phyloP scores from a whole-genome alignment of 1,284 basidiomycete genomes.

The Microbotryomycetes sp. region DNA sequence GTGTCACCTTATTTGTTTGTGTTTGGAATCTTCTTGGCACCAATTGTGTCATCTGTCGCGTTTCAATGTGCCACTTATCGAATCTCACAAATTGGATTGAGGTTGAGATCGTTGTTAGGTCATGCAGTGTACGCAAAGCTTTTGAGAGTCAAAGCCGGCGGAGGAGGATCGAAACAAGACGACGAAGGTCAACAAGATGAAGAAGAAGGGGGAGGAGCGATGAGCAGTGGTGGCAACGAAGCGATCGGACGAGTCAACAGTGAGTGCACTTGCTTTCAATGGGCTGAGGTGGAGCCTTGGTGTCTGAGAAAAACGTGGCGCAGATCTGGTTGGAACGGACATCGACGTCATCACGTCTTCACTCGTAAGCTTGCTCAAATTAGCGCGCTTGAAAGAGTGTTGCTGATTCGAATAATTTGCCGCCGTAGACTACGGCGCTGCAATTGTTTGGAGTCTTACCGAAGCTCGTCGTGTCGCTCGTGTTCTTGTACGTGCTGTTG shows the following conservation, averaged over 20 bases:
- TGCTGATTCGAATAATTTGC: neutral
- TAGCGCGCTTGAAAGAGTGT: no score
- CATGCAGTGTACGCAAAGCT: slow-evolving; percentile 22
- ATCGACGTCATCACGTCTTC: slow-evolving; percentile 29
- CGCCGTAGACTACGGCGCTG: slow-evolving; percentile 9
- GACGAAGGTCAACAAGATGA: no score
- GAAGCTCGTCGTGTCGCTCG: slow-evolving; percentile 63
- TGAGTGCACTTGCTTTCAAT: no score
- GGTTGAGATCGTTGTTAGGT: slow-evolving; percentile 14
- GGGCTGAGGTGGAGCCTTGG: no score
- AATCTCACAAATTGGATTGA: slow-evolving; percentile 19
- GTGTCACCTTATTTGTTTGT: slow-evolving; percentile 26
- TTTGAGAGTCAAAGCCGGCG: slow-evolving; percentile 26
- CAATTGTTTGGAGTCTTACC: slow-evolving; percentile 26
- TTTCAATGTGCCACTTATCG: slow-evolving; percentile 27
- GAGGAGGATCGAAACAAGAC: slow-evolving; percentile 6
- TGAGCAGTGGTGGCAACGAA: slow-evolving; percentile 7
- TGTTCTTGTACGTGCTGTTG: slow-evolving; percentile 77
- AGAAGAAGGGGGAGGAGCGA: no score
- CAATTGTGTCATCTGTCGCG: slow-evolving; percentile 22
- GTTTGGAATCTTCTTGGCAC: slow-evolving; percentile 23
- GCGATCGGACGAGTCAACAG: slow-evolving; percentile 28
- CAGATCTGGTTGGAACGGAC: slow-evolving; percentile 31
- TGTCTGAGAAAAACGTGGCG: no score
- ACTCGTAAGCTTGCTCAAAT: neutral